Evolutionary conservation across 2,329 filamentous ascomycete species (phyloP).

Genomic region (Arachnomyces sp.): DNA sequence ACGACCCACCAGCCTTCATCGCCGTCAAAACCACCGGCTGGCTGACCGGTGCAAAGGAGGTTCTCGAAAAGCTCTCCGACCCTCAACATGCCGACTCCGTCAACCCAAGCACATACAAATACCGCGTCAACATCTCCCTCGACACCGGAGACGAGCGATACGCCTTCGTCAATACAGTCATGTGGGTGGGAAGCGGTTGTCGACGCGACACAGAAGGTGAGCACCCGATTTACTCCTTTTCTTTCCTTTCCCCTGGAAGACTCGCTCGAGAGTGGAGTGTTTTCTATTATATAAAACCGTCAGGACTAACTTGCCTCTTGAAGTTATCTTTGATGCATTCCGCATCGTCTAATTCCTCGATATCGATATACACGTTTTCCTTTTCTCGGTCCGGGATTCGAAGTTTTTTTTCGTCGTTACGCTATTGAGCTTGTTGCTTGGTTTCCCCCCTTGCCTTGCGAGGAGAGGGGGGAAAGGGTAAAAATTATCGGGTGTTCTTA

Average conservation of each 20-base stretch:
- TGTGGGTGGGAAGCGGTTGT: constrained; percentile 44
- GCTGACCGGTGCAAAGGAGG: constrained; percentile 41
- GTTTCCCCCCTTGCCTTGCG: no score
- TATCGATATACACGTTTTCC: constrained; percentile 1
- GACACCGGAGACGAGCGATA: constrained; percentile 44
- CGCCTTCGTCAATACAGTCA: constrained; percentile 40
- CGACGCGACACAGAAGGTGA: constrained; percentile 38
- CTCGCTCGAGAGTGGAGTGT: neutral
- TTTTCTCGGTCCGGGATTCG: constrained; percentile 3
- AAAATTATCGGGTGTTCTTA: neutral
- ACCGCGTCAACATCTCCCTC: constrained; percentile 40
- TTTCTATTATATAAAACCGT: neutral
- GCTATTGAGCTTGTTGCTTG: constrained; percentile 11
- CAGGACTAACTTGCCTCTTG: constrained; percentile 2
- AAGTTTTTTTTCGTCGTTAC: constrained; percentile 6
- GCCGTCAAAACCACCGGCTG: constrained; percentile 40
- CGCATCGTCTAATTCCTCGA: constrained; percentile 24
- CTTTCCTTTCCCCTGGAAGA: neutral
- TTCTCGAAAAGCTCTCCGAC: constrained; percentile 41
- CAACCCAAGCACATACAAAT: constrained; percentile 42
- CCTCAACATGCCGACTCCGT: constrained; percentile 36
- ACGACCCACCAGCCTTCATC: constrained; percentile 43
- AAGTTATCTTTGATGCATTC: constrained; percentile 31
- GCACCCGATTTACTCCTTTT: constrained; percentile 7
- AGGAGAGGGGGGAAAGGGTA: neutral